Percentiles rank a stretch among this genome's conserved stretches.
phyloP scores from a whole-genome alignment of 2,329 filamentous ascomycete genomes.

The Colletotrichum nymphaeae region DNA sequence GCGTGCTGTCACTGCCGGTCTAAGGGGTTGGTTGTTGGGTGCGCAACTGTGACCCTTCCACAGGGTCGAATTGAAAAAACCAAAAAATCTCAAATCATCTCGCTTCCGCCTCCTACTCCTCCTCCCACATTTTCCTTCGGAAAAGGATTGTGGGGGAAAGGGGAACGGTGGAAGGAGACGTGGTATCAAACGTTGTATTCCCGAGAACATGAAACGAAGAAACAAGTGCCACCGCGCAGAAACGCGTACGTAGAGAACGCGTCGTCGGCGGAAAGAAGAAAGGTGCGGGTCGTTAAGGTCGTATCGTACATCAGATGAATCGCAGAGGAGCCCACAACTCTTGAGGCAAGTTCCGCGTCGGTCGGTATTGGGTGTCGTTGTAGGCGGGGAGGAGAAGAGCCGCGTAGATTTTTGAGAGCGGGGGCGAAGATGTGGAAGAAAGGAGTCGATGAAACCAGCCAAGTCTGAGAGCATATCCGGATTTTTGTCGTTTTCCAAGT shows the following conservation, averaged over 20 bases:
- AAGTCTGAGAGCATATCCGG: conserved; percentile 12
- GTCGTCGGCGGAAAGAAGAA: conserved; percentile 40
- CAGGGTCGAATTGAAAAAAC: neutral
- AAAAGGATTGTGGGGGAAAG: neutral
- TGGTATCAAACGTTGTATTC: conserved; percentile 35
- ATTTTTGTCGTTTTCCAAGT: conserved; percentile 30
- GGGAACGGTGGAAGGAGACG: neutral
- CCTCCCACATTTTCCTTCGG: neutral
- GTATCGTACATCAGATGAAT: conserved; percentile 30
- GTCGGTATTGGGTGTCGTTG: neutral
- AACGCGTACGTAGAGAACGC: neutral
- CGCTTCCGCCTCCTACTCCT: neutral
- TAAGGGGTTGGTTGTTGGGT: neutral
- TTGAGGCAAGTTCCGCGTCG: neutral
- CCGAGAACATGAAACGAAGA: conserved; percentile 34
- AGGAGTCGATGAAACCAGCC: conserved; percentile 9
- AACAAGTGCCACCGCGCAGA: neutral
- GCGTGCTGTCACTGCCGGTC: conserved; percentile 15
- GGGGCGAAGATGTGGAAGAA: neutral
- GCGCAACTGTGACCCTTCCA: neutral
- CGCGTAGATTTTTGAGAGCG: neutral
- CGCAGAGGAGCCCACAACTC: neutral
- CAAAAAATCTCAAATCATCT: conserved; percentile 19
- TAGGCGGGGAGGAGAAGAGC: neutral
- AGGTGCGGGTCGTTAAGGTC: conserved; percentile 25